Evolutionary conservation across 2,329 filamentous ascomycete genomes (phyloP).

Genomic region (Ustulina deusta): DNA sequence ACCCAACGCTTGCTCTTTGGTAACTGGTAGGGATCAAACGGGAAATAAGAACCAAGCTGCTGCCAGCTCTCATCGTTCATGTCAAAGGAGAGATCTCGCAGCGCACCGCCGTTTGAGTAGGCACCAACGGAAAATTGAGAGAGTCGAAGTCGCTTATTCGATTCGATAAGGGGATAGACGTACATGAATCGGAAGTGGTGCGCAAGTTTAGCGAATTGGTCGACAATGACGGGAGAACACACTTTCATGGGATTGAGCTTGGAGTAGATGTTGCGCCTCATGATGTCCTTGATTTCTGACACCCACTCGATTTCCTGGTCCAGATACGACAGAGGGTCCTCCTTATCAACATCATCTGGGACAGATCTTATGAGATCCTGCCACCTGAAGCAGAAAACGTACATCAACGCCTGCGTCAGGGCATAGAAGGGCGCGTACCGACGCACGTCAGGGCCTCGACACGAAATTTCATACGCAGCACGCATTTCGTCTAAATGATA

Average conservation of each 20-base stretch:
- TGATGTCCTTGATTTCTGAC: slow-evolving; percentile 76
- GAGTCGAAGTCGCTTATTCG: slow-evolving; percentile 89
- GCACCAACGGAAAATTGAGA: slow-evolving; percentile 73
- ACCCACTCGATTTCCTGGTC: slow-evolving; percentile 84
- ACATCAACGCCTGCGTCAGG: slow-evolving; percentile 87
- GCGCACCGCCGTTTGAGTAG: slow-evolving; percentile 66
- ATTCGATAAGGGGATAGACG: slow-evolving; percentile 86
- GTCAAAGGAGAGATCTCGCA: slow-evolving; percentile 65
- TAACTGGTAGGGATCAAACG: slow-evolving; percentile 95
- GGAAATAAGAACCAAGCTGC: slow-evolving; percentile 94
- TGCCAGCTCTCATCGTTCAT: slow-evolving; percentile 79
- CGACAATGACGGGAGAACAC: slow-evolving; percentile 89
- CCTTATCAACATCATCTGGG: slow-evolving; percentile 70
- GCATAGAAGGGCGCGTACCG: slow-evolving; percentile 89
- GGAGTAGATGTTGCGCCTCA: slow-evolving; percentile 84
- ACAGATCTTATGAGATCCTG: slow-evolving; percentile 81
- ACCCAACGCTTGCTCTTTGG: slow-evolving; percentile 90
- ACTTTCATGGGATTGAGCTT: slow-evolving; percentile 95
- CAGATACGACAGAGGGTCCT: slow-evolving; percentile 69
- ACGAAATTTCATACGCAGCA: slow-evolving; percentile 76
- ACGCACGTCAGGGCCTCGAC: slow-evolving; percentile 85
- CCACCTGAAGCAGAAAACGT: slow-evolving; percentile 99
- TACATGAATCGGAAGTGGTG: slow-evolving; percentile 90
- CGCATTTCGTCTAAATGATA: slow-evolving; percentile 81
- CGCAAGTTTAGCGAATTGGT: slow-evolving; percentile 89